Percentiles rank a stretch among this genome's conserved stretches.
Conservation (phyloP, 345 rosid genomes). For the Eutrema japonicum region DNA sequence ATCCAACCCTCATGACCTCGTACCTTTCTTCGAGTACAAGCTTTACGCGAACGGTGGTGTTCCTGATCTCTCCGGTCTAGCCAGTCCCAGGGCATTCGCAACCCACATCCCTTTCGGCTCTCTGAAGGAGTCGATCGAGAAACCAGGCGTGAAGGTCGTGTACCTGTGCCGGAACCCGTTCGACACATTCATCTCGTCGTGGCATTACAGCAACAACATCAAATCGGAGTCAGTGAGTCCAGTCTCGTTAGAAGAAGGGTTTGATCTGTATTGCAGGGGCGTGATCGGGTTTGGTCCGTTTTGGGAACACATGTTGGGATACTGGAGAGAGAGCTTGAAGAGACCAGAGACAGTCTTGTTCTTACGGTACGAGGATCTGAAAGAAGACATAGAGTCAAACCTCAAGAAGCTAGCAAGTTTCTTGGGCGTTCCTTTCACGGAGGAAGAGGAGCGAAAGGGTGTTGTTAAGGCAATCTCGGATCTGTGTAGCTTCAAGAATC, state of each 20-base stretch:
- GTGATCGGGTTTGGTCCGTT: slow-evolving; percentile 56
- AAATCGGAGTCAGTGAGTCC: slow-evolving; percentile 31
- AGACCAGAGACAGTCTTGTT: slow-evolving; percentile 53
- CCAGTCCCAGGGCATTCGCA: slow-evolving; percentile 52
- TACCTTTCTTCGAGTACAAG: slow-evolving; percentile 63
- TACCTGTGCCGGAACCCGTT: slow-evolving; percentile 58
- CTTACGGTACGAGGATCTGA: slow-evolving; percentile 53
- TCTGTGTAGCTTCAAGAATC: slow-evolving; percentile 54
- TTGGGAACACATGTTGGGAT: slow-evolving; percentile 61
- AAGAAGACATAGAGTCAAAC: slow-evolving; percentile 41
- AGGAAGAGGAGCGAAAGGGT: slow-evolving; percentile 50
- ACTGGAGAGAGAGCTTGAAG: slow-evolving; percentile 52
- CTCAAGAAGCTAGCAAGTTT: slow-evolving; percentile 51
- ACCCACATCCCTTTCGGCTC: slow-evolving; percentile 54
- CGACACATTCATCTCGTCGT: slow-evolving; percentile 56
- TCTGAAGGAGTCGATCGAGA: slow-evolving; percentile 40
- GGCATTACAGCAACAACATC: slow-evolving; percentile 49
- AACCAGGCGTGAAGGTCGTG: slow-evolving; percentile 45
- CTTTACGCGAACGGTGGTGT: slow-evolving; percentile 47
- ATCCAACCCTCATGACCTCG: slow-evolving; percentile 62
- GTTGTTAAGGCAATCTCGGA: slow-evolving; percentile 46
- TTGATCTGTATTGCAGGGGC: slow-evolving; percentile 53
- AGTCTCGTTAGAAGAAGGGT: slow-evolving; percentile 50
- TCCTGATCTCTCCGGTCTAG: slow-evolving; percentile 48
- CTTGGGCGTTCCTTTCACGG: slow-evolving; percentile 51